phyloP scores from a whole-genome alignment of 2,329 filamentous ascomycete genomes.

The Neopestalotiopsis sp. region DNA sequence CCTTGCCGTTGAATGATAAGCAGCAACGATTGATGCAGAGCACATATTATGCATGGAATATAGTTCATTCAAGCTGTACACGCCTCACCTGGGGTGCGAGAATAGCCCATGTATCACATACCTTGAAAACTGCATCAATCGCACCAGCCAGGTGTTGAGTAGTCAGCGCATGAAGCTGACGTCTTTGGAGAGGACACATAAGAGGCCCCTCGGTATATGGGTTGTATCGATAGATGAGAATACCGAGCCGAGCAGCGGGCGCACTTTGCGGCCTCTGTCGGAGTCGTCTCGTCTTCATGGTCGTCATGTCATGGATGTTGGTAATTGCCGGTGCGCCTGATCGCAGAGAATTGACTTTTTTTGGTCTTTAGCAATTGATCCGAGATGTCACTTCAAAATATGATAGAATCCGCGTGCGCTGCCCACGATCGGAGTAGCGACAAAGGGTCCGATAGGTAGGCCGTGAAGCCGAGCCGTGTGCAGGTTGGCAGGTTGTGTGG shows the following conservation, averaged over 20 bases:
- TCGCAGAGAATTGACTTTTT: conserved; percentile 1
- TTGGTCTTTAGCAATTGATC: not conserved
- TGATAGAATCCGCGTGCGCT: not conserved
- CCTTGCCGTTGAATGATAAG: not conserved
- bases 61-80: too few relatives aligned
- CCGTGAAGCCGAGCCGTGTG: not conserved
- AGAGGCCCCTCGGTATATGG: not conserved
- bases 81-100: not conserved
- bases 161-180: not conserved
- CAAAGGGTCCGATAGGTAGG: not conserved
- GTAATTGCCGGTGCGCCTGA: not conserved
- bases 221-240: not conserved
- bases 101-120: not conserved
- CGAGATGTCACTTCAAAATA: not conserved
- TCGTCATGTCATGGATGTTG: not conserved
- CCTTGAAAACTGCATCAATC: not conserved
- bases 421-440: not conserved
- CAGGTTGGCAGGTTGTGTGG: not conserved
- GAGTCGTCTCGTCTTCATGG: not conserved
- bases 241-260: not conserved
- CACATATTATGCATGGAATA: not conserved
- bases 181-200: not conserved
- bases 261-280: not conserved
- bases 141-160: not conserved
- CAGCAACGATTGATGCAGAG: not conserved